These are phyloP conservation scores for Candida easanensis DNA, from an alignment of 805 yeast genomes.

Conservation along the genomic window DNA sequence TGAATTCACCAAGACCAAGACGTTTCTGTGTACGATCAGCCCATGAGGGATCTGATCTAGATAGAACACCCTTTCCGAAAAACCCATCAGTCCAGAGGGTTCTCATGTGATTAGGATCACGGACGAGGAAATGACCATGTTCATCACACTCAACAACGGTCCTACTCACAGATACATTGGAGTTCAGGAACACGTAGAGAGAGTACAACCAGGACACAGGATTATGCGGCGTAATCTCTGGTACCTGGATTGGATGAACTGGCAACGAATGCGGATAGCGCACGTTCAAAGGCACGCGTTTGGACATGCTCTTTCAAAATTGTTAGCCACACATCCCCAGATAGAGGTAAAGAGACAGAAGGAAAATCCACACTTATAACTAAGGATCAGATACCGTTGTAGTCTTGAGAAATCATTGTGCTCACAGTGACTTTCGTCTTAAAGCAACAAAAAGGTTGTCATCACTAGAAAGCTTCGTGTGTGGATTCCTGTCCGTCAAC, in stretches of 20 bases:
- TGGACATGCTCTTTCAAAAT: slow-evolving; percentile 29
- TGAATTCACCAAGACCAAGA: slow-evolving; percentile 41
- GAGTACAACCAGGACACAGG: slow-evolving; percentile 63
- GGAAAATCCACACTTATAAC: background rate
- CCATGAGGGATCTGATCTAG: slow-evolving; percentile 96
- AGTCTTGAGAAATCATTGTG: slow-evolving; percentile 82
- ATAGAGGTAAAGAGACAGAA: background rate
- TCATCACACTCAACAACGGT: slow-evolving; percentile 34
- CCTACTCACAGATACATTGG: slow-evolving; percentile 18
- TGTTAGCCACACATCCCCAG: slow-evolving; percentile 4
- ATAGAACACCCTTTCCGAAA: slow-evolving; percentile 87
- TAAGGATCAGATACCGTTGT: slow-evolving; percentile 89
- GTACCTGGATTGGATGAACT: slow-evolving; percentile 45
- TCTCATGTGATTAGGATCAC: slow-evolving; percentile 43
- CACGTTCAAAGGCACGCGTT: slow-evolving; percentile 27
- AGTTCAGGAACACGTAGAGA: slow-evolving; percentile 32
- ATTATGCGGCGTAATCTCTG: slow-evolving; percentile 57
- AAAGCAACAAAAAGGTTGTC: slow-evolving; percentile 39
- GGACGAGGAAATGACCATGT: slow-evolving; percentile 33
- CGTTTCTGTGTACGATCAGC: slow-evolving; percentile 56
- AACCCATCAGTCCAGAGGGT: slow-evolving; percentile 82
- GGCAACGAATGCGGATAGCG: slow-evolving; percentile 58
- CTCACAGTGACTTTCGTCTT: slow-evolving; percentile 54
- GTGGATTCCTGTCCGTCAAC: background rate
- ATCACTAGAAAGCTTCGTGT: slow-evolving; percentile 25